phyloP scores from a whole-genome alignment of 345 rosid genomes.

The Populus davidiana region DNA sequence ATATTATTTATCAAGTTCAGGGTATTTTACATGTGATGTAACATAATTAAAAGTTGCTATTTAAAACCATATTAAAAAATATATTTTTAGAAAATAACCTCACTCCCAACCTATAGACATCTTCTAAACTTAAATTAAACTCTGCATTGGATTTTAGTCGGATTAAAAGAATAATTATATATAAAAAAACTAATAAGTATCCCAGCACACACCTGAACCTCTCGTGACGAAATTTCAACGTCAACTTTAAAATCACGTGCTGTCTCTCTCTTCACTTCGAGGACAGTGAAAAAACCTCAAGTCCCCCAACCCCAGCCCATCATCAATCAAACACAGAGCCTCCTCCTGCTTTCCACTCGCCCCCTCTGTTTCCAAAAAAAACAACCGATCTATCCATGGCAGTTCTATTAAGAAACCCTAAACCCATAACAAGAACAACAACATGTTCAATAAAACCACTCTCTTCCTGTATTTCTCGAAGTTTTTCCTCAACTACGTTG shows the following conservation, averaged over 20 bases:
- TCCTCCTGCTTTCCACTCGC: background rate
- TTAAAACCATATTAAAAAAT: too few relatives aligned
- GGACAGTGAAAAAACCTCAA: too few relatives aligned
- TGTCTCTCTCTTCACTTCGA: background rate
- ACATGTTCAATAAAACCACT: background rate
- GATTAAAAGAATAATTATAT: too few relatives aligned
- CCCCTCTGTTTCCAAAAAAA: background rate
- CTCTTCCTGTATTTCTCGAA: constrained; percentile 8
- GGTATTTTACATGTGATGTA: too few relatives aligned
- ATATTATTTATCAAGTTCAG: too few relatives aligned
- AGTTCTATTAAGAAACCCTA: background rate
- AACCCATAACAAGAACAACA: background rate
- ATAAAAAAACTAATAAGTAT: too few relatives aligned
- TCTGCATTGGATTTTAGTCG: too few relatives aligned
- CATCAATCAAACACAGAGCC: background rate
- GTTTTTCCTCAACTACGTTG: constrained; percentile 25
- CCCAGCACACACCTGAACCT: background rate
- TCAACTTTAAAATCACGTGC: background rate
- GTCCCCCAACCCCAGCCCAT: background rate
- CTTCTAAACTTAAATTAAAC: too few relatives aligned
- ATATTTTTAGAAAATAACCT: too few relatives aligned
- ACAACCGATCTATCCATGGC: constrained; percentile 13
- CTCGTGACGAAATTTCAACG: constrained; percentile 6
- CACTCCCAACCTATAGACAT: too few relatives aligned
- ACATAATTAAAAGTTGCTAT: too few relatives aligned